Evolutionary conservation across 163 green algal species (phyloP), one percentile per base, ranked within the genome.

Genomic region (Chloromonas sp.): DNA sequence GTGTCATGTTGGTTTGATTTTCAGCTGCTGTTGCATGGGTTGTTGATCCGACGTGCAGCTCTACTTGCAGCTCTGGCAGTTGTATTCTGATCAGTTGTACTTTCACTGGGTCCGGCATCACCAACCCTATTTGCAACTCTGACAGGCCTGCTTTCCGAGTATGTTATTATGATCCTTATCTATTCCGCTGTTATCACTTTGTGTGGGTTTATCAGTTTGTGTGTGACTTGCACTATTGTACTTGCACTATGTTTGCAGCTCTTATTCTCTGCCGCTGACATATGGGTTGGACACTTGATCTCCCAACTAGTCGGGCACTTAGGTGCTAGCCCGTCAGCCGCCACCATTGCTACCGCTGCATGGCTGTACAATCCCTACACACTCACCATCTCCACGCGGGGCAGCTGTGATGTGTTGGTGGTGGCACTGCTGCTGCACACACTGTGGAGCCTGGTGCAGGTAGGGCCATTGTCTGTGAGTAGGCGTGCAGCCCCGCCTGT

Each of bases 321-420:
- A 36, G 71, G 71, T 14, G 71, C 13, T 14, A 79, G 71, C 71
- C 13, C 11, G 5, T 11, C 5, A 14, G 71, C 71, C 11, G 71
- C 71, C 71, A 59, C 13, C 71, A 14, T 58, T 3, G 71, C 71
- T 36, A 14, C 92, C 14, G 82, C 86, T 1, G 61, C 91, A 0
- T 99, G 97, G 97, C 92, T 99, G 14, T 98, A 96, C 91, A 99
- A 98, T 90, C 96, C 96, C 3, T 98, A 96, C 85, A 98, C 95
- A 1, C 88, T 90, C 83, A 93, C 95, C 36, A 97, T 99, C 83
- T 97, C 94, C 57, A 99, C 96, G 0, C 84, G 96, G 0, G 96
- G 96, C 70, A 97, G 90, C 85, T 96, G 94, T 80, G 96, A 99
- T 82, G 89, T 93, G 36, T 79, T 98, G 2, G 93, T 95, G 5